Evolutionary conservation across 345 rosid species (phyloP).

Genomic region (Orychophragmus violaceus): DNA sequence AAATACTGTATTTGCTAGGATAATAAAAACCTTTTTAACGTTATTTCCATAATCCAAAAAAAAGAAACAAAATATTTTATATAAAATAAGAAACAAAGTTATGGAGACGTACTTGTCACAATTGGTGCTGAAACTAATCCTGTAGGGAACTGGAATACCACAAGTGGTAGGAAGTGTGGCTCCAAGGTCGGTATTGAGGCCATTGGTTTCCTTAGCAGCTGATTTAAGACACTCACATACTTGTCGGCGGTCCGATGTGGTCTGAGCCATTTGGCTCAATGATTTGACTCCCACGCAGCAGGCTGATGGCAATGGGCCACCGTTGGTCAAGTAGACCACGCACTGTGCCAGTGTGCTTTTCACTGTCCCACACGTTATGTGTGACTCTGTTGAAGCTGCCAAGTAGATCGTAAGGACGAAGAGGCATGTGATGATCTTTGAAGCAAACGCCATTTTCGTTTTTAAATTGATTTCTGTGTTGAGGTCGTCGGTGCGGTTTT

Average conservation of each 20-base stretch:
- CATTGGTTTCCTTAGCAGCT: conserved; percentile 1
- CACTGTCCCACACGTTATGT: conserved; percentile 37
- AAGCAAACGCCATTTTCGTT: conserved; percentile 24
- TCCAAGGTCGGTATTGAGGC: conserved; percentile 19
- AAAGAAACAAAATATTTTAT: not conserved
- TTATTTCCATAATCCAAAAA: not conserved
- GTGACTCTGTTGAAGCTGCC: conserved; percentile 22
- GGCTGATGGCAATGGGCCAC: conserved; percentile 1
- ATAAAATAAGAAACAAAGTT: not conserved
- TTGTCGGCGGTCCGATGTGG: conserved; percentile 46
- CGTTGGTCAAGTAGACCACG: conserved; percentile 25
- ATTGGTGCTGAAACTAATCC: conserved; percentile 44
- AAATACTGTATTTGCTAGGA: not conserved
- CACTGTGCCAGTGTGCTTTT: conserved; percentile 25
- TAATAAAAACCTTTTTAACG: not conserved
- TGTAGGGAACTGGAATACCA: conserved; percentile 48
- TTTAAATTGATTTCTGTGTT: not conserved
- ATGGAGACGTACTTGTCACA: conserved; percentile 36
- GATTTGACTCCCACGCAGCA: conserved; percentile 46
- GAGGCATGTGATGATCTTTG: conserved; percentile 26
- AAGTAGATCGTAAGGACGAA: conserved; percentile 1
- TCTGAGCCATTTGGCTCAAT: conserved; percentile 31
- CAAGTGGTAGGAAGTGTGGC: conserved; percentile 42
- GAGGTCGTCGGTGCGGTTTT: conserved; percentile 14
- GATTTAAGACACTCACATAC: conserved; percentile 43